These are phyloP conservation scores for Anacardium occidentale DNA, from an alignment of 345 rosid genomes.

Conservation along the genomic window DNA sequence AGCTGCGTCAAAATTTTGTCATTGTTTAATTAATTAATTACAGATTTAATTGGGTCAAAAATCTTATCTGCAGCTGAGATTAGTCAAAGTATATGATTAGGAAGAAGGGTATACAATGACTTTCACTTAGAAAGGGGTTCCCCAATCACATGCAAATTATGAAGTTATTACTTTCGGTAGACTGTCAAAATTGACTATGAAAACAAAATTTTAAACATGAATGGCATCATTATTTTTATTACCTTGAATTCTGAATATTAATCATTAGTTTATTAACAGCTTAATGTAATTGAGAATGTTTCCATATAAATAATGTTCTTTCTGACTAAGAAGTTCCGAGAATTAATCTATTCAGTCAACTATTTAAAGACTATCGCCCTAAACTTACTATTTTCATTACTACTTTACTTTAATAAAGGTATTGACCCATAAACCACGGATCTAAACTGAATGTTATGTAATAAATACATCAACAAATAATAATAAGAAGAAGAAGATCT, in stretches of 20 bases:
- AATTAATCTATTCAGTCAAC: too few species aligned
- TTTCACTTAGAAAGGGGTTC: background rate
- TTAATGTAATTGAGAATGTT: too few species aligned
- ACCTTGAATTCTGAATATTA: too few species aligned
- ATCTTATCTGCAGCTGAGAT: background rate
- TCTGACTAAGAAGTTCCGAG: too few species aligned
- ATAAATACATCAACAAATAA: background rate
- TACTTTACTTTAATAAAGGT: background rate
- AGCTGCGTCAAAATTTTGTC: background rate
- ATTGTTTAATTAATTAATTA: background rate
- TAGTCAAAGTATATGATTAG: background rate
- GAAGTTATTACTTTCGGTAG: too few species aligned
- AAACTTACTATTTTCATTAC: background rate
- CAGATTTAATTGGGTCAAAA: background rate
- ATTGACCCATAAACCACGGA: background rate
- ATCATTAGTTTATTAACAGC: too few species aligned
- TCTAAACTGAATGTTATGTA: background rate
- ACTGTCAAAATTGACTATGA: too few species aligned
- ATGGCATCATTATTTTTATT: too few species aligned
- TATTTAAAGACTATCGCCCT: too few species aligned
- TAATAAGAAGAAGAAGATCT: background rate
- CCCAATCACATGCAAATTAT: background rate
- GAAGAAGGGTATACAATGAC: background rate
- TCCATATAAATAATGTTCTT: too few species aligned
- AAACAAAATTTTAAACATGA: too few species aligned